Base-by-base conservation (phyloP, 805 yeast genomes). In the Saturnispora hagleri region DNA sequence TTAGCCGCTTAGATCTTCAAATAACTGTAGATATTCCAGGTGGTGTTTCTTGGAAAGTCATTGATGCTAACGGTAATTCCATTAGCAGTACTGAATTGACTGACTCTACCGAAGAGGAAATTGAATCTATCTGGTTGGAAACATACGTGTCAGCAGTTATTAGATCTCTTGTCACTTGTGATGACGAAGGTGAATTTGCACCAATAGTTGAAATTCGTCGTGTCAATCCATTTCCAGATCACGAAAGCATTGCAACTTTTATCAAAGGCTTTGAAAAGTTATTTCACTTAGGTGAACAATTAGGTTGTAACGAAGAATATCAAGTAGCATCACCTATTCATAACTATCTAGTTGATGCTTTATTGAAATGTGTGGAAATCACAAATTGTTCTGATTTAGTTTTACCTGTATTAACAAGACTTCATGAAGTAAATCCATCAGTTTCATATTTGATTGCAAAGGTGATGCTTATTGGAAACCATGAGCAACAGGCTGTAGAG, bases 121-220 rank as follows among this genome's bases (percentile, higher is more conserved):
- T 66, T 61, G 74, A 74, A 58, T 55, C 65, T 45, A 56, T 77
- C 49, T 73, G 90, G 89, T 63, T 72, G 51, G 78, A 86, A 71
- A 78, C 88, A 1, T 82, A 74, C 62, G 73, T 82, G 57, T 74
- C 89, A 61, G 83, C 89, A 2, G 75, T 89, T 56, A 81, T 89
- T 24, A 77, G 99, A 60, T 71, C 90, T 7, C 66, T 93, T 43
- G 69, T 89, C 51, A 80, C 80, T 27, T 65, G 77, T 6, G 87
- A 80, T 57, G 96, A 89, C 48, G 56, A 65, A 69, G 91, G 86
- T 66, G 83, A 68, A 69, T 85, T 71, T 61, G 73, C 75, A 45
- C 75, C 79, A 48, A 76, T 93, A 51, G 95, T 89, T 9, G 96
- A 90, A 63, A 84, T 93, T 38, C 78, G 96, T 57, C 81, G 84